These are phyloP conservation scores for Cucumis melo DNA, from an alignment of 306 rosid genomes.

Conservation along the genomic window DNA sequence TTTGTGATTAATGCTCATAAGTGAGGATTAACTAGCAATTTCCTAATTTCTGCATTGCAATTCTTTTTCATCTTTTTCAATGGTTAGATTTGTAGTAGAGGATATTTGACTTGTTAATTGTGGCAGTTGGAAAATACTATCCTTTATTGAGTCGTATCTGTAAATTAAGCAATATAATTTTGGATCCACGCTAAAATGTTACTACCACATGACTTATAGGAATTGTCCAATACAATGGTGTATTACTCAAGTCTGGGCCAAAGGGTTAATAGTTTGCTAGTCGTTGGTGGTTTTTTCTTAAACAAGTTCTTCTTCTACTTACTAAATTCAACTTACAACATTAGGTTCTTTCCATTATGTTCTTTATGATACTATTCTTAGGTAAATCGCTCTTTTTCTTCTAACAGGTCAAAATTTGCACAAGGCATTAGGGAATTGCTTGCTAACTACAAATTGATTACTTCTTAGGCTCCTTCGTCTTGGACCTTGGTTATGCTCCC, in stretches of 20 bases:
- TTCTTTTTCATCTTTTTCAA: too few relatives aligned
- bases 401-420: constrained; percentile 55
- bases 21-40: too few relatives aligned
- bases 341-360: neutral
- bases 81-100: too few relatives aligned
- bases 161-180: neutral
- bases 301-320: neutral
- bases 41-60: too few relatives aligned
- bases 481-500: too few relatives aligned
- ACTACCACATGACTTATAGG: neutral
- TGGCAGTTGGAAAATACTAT: neutral
- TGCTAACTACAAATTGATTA: too few relatives aligned
- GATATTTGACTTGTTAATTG: too few relatives aligned
- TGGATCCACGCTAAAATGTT: neutral
- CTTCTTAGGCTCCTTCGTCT: too few relatives aligned
- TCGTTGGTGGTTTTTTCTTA: neutral
- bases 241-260: neutral
- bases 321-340: neutral
- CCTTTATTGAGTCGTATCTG: neutral
- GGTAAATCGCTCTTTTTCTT: neutral
- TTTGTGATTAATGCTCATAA: too few relatives aligned
- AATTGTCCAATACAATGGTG: neutral
- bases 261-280: neutral
- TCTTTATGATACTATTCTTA: neutral
- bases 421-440: too few relatives aligned